Evolutionary conservation across 768 basidiomycete genomes (phyloP).

Genomic region (Wakefieldia striispora): DNA sequence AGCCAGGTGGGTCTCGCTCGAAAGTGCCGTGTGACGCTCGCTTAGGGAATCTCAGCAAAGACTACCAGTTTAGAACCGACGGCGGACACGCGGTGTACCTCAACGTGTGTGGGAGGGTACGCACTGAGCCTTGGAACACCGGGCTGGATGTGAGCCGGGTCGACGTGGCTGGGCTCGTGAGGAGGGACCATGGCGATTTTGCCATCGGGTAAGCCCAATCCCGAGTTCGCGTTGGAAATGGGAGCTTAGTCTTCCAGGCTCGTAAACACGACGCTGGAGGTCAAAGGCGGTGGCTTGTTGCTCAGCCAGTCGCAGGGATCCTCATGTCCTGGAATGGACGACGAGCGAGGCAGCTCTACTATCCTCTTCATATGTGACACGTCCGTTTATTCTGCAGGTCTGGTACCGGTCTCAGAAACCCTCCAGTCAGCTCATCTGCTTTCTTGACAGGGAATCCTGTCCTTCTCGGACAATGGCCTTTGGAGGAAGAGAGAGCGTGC

Average conservation of each 20-base stretch:
- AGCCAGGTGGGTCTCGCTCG: slow-evolving; percentile 44
- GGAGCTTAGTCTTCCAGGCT: slow-evolving; percentile 14
- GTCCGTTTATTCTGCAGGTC: too few relatives aligned
- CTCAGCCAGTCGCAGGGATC: slow-evolving; percentile 64
- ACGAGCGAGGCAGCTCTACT: slow-evolving; percentile 56
- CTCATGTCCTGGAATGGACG: slow-evolving; percentile 46
- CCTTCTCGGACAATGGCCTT: too few relatives aligned
- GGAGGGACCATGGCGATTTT: slow-evolving; percentile 63
- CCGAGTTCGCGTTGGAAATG: not conserved
- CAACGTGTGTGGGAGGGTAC: slow-evolving; percentile 62
- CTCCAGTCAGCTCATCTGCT: too few relatives aligned
- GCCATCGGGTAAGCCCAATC: slow-evolving; percentile 56
- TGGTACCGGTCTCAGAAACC: too few relatives aligned
- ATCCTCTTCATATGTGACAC: too few relatives aligned
- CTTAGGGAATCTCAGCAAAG: slow-evolving; percentile 46
- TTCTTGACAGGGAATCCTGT: too few relatives aligned
- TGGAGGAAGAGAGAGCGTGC: too few relatives aligned
- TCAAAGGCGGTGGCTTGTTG: slow-evolving; percentile 52
- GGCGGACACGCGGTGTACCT: slow-evolving; percentile 49
- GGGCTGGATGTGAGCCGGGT: slow-evolving; percentile 45
- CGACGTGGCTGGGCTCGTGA: slow-evolving; percentile 62
- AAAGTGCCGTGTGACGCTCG: not conserved
- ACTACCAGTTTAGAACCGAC: slow-evolving; percentile 54
- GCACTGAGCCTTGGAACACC: slow-evolving; percentile 56
- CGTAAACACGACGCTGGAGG: slow-evolving; percentile 59